Evolutionary conservation across 2,329 filamentous ascomycete genomes (phyloP), one percentile per base, ranked within the genome.

Genomic region (Colletotrichum lentis): DNA sequence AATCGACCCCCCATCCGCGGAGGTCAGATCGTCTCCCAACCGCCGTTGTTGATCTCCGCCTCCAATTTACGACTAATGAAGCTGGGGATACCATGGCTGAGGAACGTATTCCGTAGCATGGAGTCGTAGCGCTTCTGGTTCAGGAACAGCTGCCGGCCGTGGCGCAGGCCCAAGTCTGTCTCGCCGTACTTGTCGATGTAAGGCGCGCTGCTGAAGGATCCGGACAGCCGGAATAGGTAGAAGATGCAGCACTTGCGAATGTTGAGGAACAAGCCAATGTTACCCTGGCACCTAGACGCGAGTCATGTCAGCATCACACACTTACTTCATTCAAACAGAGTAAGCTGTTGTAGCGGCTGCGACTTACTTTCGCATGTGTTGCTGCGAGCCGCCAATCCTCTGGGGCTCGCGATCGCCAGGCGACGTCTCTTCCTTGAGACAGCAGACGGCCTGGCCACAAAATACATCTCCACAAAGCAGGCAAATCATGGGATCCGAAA

Each of bases 161-260:
- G 91, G 69, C 92, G 88, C 43, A 99, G 84, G 49, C 94, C 94
- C n/a, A 92, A 89, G 79, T 99, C 96, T 4, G 93, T 92, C 83
- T 99, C 96, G 72, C 96, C 96, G 77, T 97, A 96, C 76, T 92
- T 91, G 79, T 99, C 96, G 71, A 98, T 90, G 78, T 98, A 99
- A 0, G 96, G 96, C 4, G 96, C 95, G 49, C 90, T 87, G 71
- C 91, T 90, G 82, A 91, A 99, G 31, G 91, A 94, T 46, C 96
- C 96, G 54, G 92, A 91, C 39, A 85, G 83, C 68, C 90, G 88
- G 80, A 97, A 94, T 63, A 97, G 83, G 78, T 97, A 97, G 69
- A 97, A 88, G 47, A 97, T 89, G 73, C 91, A 93, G 81, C 96
- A 98, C 82, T 98, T 98, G 72, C 96, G 91, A 73, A 99, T 95